Conservation (phyloP, 495 filamentous ascomycete species). For the Penicillium salamii region DNA sequence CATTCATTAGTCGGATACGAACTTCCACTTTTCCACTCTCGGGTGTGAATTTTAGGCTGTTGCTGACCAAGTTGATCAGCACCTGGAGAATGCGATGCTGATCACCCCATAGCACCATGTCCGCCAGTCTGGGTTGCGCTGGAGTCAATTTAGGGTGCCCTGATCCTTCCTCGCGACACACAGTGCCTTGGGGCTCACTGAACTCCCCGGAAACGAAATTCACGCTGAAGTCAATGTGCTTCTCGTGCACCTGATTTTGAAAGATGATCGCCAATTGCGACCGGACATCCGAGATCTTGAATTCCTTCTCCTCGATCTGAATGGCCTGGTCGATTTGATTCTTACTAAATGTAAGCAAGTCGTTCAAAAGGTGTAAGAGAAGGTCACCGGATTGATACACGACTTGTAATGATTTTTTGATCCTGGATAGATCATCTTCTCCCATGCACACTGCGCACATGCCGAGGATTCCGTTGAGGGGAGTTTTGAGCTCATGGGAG, state of each 20-base stretch:
- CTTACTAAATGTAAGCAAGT: slow-evolving; percentile 87
- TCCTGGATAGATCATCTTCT: slow-evolving; percentile 70
- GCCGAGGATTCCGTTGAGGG: slow-evolving; percentile 87
- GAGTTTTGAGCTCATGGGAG: slow-evolving; percentile 90
- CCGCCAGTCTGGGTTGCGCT: slow-evolving; percentile 60
- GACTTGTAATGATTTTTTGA: slow-evolving; percentile 78
- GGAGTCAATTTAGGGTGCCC: slow-evolving; percentile 52
- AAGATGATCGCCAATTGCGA: slow-evolving; percentile 82
- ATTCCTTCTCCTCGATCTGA: slow-evolving; percentile 79
- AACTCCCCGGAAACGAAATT: slow-evolving; percentile 45
- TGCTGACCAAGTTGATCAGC: slow-evolving; percentile 89
- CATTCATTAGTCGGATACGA: slow-evolving; percentile 61
- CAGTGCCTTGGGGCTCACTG: slow-evolving; percentile 31
- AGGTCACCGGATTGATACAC: slow-evolving; percentile 91
- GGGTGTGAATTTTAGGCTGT: slow-evolving; percentile 90
- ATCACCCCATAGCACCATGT: slow-evolving; percentile 85
- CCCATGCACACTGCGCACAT: slow-evolving; percentile 92
- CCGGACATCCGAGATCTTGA: slow-evolving; percentile 72
- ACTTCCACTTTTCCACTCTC: slow-evolving; percentile 69
- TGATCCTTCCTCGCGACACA: slow-evolving; percentile 37
- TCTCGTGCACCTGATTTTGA: slow-evolving; percentile 80
- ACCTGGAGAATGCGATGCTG: slow-evolving; percentile 85
- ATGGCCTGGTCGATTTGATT: slow-evolving; percentile 86
- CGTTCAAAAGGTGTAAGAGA: slow-evolving; percentile 82
- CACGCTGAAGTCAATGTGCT: slow-evolving; percentile 68